These are phyloP conservation scores for Pneumocystis jirovecii DNA, from an alignment of 1,139 yeast species.

Conservation along the genomic window DNA sequence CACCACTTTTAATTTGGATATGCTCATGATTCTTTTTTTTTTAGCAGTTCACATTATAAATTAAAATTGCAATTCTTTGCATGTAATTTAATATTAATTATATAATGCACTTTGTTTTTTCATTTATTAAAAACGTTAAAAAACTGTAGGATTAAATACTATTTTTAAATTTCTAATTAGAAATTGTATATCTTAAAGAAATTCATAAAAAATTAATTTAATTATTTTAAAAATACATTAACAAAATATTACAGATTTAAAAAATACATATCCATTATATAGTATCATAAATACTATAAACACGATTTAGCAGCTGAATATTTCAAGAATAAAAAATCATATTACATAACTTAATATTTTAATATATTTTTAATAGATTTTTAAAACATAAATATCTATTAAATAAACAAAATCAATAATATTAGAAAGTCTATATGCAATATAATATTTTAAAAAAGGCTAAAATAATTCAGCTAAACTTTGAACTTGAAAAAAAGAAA, in stretches of 20 bases:
- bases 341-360: too few species aligned
- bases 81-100: background rate
- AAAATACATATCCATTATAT: background rate
- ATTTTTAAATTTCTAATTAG: background rate
- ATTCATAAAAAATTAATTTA: background rate
- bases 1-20: background rate
- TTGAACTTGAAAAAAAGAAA: too few species aligned
- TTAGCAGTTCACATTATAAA: background rate
- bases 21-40: background rate
- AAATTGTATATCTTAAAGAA: background rate
- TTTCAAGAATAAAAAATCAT: too few species aligned
- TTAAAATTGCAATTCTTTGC: background rate
- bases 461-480: too few species aligned
- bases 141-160: background rate
- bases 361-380: background rate
- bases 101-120: background rate
- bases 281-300: background rate
- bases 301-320: too few species aligned
- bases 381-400: background rate
- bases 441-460: background rate
- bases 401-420: background rate
- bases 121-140: background rate
- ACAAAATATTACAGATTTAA: background rate
- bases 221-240: background rate
- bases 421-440: background rate